Evolutionary conservation across 495 filamentous ascomycete species (phyloP), one percentile per base, ranked within the genome.

Genomic region (Echria macrotheca): DNA sequence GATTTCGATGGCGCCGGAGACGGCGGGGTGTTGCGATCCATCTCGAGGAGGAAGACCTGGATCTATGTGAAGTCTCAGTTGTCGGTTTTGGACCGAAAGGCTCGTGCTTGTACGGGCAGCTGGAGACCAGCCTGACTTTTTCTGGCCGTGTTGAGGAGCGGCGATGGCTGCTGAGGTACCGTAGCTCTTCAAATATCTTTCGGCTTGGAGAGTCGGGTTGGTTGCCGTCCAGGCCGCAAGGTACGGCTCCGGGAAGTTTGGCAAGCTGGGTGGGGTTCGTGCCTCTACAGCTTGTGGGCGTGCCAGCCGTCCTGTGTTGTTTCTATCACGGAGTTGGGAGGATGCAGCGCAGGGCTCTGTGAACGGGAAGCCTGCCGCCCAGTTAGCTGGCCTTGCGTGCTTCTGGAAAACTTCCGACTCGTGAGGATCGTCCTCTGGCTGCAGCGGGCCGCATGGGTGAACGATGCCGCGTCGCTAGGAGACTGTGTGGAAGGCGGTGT

Each of bases 1-100:
- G 62, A 43, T 43, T 59, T 65, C 21, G 69, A 69, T 11, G 62
- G 67, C 12, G 62, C 63, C 47, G 74, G 72, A 8, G 73, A 76
- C 18, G 54, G 64, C 24, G 74, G 59, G 15, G 64, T 59, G 28
- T 54, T 55, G 46, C 53, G 66, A 52, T 69, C 66, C 71, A 64
- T 64, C 24, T 37, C 10, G 15, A 18, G 42, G 26, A 25, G 39
- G 38, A 22, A n/a, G n/a, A n/a, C n/a, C 18, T 10, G 19, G 21
- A 42, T 25, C 9, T 6, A 10, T 23, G 6, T n/a, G n/a, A n/a
- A 11, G 17, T 41, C 21, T 37, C 35, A 37, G 10, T 37, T 19
- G 39, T 19, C n/a, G 36, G 39, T 19, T 7, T 42, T 15, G 39
- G 19, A 5, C 21, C 12, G 39, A n/a, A 24, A n/a, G 21, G 26